A percentile compares a stretch with the other conserved stretches of the same genome.
These are phyloP conservation scores for Phaffia tasmanica DNA, from an alignment of 768 basidiomycete species.

Conservation along the genomic window DNA sequence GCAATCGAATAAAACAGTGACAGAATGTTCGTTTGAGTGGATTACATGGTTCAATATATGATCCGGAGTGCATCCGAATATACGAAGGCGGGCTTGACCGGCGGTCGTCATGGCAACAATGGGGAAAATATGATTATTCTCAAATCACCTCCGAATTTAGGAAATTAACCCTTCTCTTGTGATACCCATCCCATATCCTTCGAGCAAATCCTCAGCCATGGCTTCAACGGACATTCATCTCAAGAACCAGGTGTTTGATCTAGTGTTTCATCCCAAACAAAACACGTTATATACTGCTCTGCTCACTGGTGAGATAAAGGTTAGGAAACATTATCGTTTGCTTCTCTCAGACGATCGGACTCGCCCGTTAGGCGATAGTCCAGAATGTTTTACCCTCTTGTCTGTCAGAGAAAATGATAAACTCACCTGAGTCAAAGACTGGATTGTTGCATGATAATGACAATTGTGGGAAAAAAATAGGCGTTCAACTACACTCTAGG, in stretches of 20 bases:
- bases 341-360: background rate
- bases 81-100: too few species aligned
- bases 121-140: too few species aligned
- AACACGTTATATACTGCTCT: slow-evolving; percentile 59
- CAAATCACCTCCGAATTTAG: too few species aligned
- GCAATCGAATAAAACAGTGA: too few species aligned
- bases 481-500: slow-evolving; percentile 64
- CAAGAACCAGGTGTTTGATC: slow-evolving; percentile 74
- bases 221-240: slow-evolving; percentile 53
- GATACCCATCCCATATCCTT: too few species aligned
- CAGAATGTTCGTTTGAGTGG: too few species aligned
- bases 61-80: too few species aligned
- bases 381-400: background rate
- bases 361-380: too few species aligned
- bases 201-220: background rate
- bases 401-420: background rate
- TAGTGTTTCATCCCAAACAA: slow-evolving; percentile 68
- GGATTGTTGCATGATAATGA: too few species aligned
- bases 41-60: too few species aligned
- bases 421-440: background rate
- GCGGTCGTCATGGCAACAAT: too few species aligned
- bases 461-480: background rate
- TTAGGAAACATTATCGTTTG: background rate
- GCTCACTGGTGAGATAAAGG: slow-evolving; percentile 66
- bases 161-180: too few species aligned